These are phyloP conservation scores for Trichopus zeylanicus DNA, from an alignment of 116 monocot species.

Conservation along the genomic window DNA sequence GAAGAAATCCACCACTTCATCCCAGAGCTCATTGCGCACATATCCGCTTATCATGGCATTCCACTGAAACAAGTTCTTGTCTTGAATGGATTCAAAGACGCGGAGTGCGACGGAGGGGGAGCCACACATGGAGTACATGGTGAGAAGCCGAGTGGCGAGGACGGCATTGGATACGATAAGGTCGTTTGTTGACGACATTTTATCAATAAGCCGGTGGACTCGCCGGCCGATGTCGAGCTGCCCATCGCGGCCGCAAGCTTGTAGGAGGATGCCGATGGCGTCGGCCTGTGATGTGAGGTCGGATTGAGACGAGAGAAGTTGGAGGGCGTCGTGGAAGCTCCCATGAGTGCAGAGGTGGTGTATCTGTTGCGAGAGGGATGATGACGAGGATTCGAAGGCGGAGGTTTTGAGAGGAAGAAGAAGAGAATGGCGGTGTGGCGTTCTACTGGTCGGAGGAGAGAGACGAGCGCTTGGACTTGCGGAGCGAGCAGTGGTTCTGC, in stretches of 20 bases:
- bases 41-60: constrained; percentile 52
- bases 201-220: constrained; percentile 24
- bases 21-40: constrained; percentile 32
- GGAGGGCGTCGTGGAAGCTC: constrained; percentile 9
- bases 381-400: not conserved
- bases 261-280: constrained; percentile 10
- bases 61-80: constrained; percentile 45
- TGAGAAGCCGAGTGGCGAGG: constrained; percentile 44
- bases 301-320: constrained; percentile 3
- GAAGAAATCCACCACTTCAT: constrained; percentile 24
- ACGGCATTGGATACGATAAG: constrained; percentile 21
- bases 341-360: constrained; percentile 15
- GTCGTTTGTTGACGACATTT: constrained; percentile 9
- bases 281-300: not conserved
- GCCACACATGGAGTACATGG: constrained; percentile 42
- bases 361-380: constrained; percentile 3
- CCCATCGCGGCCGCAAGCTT: constrained; percentile 7
- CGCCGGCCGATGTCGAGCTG: constrained; percentile 18
- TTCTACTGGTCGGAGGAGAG: too few relatives aligned
- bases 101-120: constrained; percentile 17
- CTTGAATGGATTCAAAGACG: constrained; percentile 24
- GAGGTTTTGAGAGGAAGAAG: too few relatives aligned
- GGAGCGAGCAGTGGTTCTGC: too few relatives aligned
- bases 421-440: too few relatives aligned
- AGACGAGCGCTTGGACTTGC: too few relatives aligned